Conservation (phyloP, 371 early-diverging fungal genomes). For the Chytridiales sp. region DNA sequence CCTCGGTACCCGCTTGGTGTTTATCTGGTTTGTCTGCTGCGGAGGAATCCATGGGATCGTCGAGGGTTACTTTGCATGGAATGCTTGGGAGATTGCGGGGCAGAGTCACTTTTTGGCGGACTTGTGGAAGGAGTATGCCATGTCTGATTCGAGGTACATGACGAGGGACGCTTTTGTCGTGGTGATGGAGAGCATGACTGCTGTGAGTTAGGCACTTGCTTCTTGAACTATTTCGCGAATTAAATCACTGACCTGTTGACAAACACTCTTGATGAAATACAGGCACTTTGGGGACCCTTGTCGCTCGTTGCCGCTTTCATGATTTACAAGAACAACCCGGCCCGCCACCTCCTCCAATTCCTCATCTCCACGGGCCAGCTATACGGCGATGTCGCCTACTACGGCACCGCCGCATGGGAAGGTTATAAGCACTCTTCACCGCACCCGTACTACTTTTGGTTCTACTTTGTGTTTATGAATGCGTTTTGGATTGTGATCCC, state of each 20-base stretch:
- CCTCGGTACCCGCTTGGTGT: conserved; percentile 41
- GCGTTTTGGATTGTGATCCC: conserved; percentile 73
- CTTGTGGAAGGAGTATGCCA: conserved; percentile 90
- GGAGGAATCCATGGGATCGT: conserved; percentile 76
- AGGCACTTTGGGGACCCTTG: conserved; percentile 75
- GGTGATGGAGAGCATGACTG: conserved; percentile 85
- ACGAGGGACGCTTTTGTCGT: conserved; percentile 73
- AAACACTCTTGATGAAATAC: neutral
- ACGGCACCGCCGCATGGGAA: conserved; percentile 63
- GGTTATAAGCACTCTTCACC: conserved; percentile 65
- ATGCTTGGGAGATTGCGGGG: conserved; percentile 62
- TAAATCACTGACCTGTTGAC: neutral
- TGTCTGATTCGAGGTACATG: conserved; percentile 85
- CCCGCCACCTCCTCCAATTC: conserved; percentile 70
- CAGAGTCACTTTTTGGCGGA: conserved; percentile 68
- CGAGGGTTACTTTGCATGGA: conserved; percentile 83
- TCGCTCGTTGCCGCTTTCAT: conserved; percentile 65
- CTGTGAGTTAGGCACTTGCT: conserved; percentile 49
- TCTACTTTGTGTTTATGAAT: conserved; percentile 76
- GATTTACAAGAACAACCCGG: conserved; percentile 58
- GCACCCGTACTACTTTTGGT: conserved; percentile 70
- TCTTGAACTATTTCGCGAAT: neutral
- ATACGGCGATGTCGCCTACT: conserved; percentile 76
- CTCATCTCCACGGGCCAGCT: conserved; percentile 70
- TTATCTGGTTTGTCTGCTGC: conserved; percentile 79